Percentiles rank a stretch among this genome's conserved stretches.
These are phyloP conservation scores for Fraxinus nigra DNA, from an alignment of 305 asterid genomes.

Conservation along the genomic window DNA sequence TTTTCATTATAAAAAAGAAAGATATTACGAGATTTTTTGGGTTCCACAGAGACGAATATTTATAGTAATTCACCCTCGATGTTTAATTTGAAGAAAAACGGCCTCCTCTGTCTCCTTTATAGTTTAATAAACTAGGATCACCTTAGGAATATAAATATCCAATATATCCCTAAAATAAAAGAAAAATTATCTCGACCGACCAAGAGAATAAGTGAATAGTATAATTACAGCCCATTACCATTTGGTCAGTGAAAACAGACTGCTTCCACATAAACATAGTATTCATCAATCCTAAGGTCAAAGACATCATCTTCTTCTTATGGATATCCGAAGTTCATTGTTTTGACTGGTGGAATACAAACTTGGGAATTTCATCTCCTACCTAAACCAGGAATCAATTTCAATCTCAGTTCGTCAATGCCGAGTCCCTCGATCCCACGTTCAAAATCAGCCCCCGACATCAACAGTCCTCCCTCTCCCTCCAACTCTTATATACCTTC, in stretches of 20 bases:
- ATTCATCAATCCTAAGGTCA: neutral
- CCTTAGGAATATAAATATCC: neutral
- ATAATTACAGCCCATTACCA: neutral
- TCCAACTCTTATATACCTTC: conserved; percentile 23
- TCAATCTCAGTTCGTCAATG: conserved; percentile 38
- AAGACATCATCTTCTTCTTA: conserved; percentile 6
- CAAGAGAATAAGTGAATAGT: neutral
- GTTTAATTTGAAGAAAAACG: neutral
- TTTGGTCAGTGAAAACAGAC: conserved; percentile 6
- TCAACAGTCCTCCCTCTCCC: conserved; percentile 41
- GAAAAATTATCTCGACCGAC: neutral
- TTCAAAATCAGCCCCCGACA: conserved; percentile 54
- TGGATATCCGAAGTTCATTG: neutral
- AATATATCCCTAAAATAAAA: neutral
- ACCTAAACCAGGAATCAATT: neutral
- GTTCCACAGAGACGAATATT: neutral
- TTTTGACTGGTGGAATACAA: neutral
- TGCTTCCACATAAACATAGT: conserved; percentile 8
- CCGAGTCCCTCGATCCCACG: conserved; percentile 64
- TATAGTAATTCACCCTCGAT: neutral
- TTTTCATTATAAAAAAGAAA: neutral
- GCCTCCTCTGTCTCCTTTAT: neutral
- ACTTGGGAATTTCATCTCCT: neutral
- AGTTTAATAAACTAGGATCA: neutral
- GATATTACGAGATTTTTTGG: neutral